Evolutionary conservation across 768 basidiomycete species (phyloP), one percentile per base, ranked within the genome.

Genomic region (Russula earlei): DNA sequence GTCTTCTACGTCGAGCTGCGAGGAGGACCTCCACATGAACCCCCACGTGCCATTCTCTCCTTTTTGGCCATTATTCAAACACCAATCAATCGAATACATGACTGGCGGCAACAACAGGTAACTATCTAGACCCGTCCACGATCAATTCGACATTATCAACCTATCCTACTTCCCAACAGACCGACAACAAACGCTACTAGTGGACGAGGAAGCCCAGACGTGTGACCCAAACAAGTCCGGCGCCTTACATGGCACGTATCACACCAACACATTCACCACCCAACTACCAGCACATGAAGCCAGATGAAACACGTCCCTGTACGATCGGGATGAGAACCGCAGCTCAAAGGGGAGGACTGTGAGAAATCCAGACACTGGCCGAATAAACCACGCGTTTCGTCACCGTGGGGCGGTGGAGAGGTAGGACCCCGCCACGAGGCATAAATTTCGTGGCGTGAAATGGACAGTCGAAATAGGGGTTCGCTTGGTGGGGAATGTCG

Each of bases 401-500:
- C 47, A 62, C 14, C 61, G 61, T 25, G 54, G 45, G 55, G 85
- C 85, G 0, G 81, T 75, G 20, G 85, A 72, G 40, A 82, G 71
- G 66, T 84, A 86, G 41, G 76, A 77, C 5, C 95, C 95, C 17
- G 87, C 86, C 43, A 87, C 90, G 54, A 98, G 72, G 69, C 91
- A 94, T 33, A 99, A 77, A 69, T 99, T 99, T 14, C 95, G 81
- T 27, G 92, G 82, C 9, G 96, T 98, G 65, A 98, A 96, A 62
- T 96, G 91, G 10, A 93, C 84, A 65, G 94, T 87, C 24, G 82
- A 81, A 62, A 98, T 80, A 1, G 96, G 94, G 25, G 96, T 98
- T 52, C 93, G 80, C 74, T 98, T 99, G 29, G 96, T 99, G 7
- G 89, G 88, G 68, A 92, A 96, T 0, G 94, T 94, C 2, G 89